Evolutionary conservation across 306 rosid genomes (phyloP), one percentile per base, ranked within the genome.

Genomic region (Vachellia collinsii): DNA sequence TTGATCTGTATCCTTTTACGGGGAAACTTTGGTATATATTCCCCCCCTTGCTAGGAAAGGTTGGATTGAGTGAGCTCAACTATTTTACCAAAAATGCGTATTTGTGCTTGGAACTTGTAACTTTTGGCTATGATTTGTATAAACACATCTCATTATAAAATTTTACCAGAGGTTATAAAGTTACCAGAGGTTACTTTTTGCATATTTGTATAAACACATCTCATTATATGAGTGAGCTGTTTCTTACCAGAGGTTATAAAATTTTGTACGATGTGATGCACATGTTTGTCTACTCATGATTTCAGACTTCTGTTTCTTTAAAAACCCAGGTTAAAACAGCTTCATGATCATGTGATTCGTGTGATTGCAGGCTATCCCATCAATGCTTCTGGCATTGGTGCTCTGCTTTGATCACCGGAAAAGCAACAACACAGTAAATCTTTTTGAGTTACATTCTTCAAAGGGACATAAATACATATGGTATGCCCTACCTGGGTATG

Each of bases 401-500:
- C 98, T 96, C 80, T 89, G 92, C 85, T 96, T 96, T 75, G 99
- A 96, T 79, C 85, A 93, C 73, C 97, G 93, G 70, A 96, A 87
- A 83, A 92, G 87, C 91, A 83, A 89, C 78, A 92, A 90, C 74
- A 77, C 90, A 22, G 88, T 93, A 42, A 91, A 80, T 67, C 90
- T 93, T 79, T 70, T 86, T 44, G 99, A 95, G 48, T 79, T 95
- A 76, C 78, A 88, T 80, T 88, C 98, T 75, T 88, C 97, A 37
- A 93, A 91, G 86, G 99, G 99, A 79, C 97, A 95, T 86, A 95
- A 93, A 74, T 93, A 95, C 87, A 96, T 92, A 80, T 93, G 99
- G 98, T 96, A 92, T 88, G 98, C 99, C 44, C 91, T 96, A 73
- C 92, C 94, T 84, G 99, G 99, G 54, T 96, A 96, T 86, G 98